Base-by-base conservation (phyloP, 345 rosid species). In the Hypericum perforatum region DNA sequence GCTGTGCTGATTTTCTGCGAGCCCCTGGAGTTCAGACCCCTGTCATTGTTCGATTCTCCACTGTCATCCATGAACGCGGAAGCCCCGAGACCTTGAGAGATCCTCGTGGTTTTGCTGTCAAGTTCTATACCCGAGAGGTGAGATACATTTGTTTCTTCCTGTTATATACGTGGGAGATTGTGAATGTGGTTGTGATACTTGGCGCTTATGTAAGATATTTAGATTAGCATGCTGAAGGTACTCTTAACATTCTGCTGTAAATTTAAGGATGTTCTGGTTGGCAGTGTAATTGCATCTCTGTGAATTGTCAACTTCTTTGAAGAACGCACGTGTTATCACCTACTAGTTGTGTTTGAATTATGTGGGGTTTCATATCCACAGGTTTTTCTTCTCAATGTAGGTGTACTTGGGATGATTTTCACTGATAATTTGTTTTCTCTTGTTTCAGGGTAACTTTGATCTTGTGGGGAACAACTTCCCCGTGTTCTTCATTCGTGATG, bases 401-500 rank as follows among this genome's bases (percentile, higher is more conserved):
- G 12, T 39, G 8, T 46, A 9, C 9, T 48, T 45, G 51, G 8
- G 11, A n/a, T n/a, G 10, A 1, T 37, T 38, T 44, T 9, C 45
- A 15, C 37, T 8, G 10, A 14, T 37, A 2, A 3, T 13, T 11
- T 14, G 39, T 9, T 39, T 16, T 61, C 47, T 37, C 53, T 49
- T 62, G 41, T 46, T 48, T 36, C 77, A 92, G 97, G 98, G 98
- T 38, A 92, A 92, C 66, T 92, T 92, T 71, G 98, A 92, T 78
- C 91, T 92, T 11, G 97, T 92, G 62, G 98, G 98, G 39, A 92
- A 92, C 86, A 92, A 92, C 70, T 85, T 89, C 71, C 97, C 94
- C 6, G 98, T 92, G 58, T 92, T 92, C 70, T 92, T 92, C 53
- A 14, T 92, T 51, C 91, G 97, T 11, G 98, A 89, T 77, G 98